phyloP scores from a whole-genome alignment of 2,329 filamentous ascomycete species.

The Fusarium xyrophilum region DNA sequence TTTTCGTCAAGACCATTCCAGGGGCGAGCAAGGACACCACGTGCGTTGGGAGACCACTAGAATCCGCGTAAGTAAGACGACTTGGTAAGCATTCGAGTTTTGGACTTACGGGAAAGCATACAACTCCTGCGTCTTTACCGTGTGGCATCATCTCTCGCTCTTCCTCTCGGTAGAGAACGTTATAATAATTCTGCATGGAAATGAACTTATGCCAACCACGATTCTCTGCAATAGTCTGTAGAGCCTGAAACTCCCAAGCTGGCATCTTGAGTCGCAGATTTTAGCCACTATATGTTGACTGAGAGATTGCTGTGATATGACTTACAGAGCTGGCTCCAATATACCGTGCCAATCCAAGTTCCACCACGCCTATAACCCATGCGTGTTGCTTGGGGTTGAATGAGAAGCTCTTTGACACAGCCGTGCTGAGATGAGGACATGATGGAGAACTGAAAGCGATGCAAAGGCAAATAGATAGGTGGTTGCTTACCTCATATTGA shows the following conservation, averaged over 20 bases:
- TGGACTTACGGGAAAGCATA: not conserved
- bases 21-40: accelerated
- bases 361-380: not conserved
- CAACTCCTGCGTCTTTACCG: slow-evolving; percentile 1
- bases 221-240: slow-evolving; percentile 60
- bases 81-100: accelerated
- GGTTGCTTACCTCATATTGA: no score
- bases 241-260: slow-evolving; percentile 40
- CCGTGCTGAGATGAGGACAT: not conserved
- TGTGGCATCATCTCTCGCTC: slow-evolving; percentile 55
- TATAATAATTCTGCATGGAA: slow-evolving; percentile 65
- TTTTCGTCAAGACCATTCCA: not conserved
- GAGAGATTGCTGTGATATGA: no score
- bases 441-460: not conserved
- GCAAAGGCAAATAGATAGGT: no score
- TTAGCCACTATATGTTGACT: slow-evolving; percentile 45
- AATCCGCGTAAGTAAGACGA: accelerated
- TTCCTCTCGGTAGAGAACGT: slow-evolving; percentile 64
- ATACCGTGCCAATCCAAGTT: not conserved
- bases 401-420: not conserved
- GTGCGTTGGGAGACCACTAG: not conserved
- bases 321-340: not conserved
- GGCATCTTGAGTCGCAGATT: slow-evolving; percentile 30
- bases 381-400: not conserved
- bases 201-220: slow-evolving; percentile 64